These are phyloP conservation scores for Calvatia gigantea DNA, from an alignment of 768 basidiomycete genomes.

Conservation along the genomic window DNA sequence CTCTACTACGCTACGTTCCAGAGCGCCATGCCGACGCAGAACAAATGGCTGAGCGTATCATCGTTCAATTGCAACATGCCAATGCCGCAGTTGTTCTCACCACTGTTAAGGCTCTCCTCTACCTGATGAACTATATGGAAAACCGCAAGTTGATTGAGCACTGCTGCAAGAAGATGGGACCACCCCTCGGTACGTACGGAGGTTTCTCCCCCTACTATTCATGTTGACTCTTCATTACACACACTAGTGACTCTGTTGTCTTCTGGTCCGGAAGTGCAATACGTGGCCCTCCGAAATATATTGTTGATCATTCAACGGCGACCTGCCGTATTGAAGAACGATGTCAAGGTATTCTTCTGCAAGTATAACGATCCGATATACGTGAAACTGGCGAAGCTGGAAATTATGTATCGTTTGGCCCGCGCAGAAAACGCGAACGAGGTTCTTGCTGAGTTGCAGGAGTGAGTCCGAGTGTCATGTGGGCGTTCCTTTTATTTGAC, in stretches of 20 bases:
- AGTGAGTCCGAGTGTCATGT: slow-evolving; percentile 48
- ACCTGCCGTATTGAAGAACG: slow-evolving; percentile 89
- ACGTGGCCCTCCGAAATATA: slow-evolving; percentile 95
- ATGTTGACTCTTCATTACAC: not conserved
- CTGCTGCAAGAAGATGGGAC: slow-evolving; percentile 97
- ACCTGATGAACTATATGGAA: slow-evolving; percentile 99
- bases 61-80: slow-evolving; percentile 93
- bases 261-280: slow-evolving; percentile 98
- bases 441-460: slow-evolving; percentile 91
- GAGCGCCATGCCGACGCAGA: slow-evolving; percentile 86
- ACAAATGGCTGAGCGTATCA: slow-evolving; percentile 91
- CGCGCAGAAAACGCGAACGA: slow-evolving; percentile 92
- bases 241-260: slow-evolving; percentile 84
- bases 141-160: slow-evolving; percentile 80
- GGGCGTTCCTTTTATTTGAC: not conserved
- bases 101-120: slow-evolving; percentile 93
- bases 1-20: slow-evolving; percentile 91
- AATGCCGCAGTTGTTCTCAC: slow-evolving; percentile 99
- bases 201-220: not conserved
- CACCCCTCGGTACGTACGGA: slow-evolving; percentile 72
- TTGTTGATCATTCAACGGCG: slow-evolving; percentile 95
- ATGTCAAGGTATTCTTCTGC: slow-evolving; percentile 99
- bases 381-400: slow-evolving; percentile 95
- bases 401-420: slow-evolving; percentile 98
- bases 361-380: slow-evolving; percentile 99